Evolutionary conservation across 140 eudicot genomes (phyloP), one percentile per base, ranked within the genome.

Genomic region (Anethum foeniculum): DNA sequence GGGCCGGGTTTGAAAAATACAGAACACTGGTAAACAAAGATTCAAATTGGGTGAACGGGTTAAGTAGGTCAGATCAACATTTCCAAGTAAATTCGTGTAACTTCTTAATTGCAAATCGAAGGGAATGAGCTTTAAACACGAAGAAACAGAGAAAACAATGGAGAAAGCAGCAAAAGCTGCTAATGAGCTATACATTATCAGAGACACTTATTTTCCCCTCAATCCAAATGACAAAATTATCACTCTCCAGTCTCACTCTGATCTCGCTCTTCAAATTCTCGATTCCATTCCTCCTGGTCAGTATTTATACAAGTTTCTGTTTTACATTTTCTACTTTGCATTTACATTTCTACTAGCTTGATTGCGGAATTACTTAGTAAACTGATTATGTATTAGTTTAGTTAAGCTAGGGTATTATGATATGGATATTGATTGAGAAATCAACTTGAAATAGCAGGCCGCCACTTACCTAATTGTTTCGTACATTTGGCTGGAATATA

Each of bases 251-350:
- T 44, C 86, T 0, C 81, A 79, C 14, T 92, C 97, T 83, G 80
- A 85, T 80, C 80, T 85, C 83, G 94, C 97, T 76, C 88, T 92
- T 85, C 82, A 83, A 28, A 82, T 92, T 80, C 97, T 95, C 84
- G 97, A 92, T 83, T 87, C 93, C 18, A 84, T 95, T 54, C 92
- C 97, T 73, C 88, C 88, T 27, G 99, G 99, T 95, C 84, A 75
- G 14, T 19, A 43, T 51, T 3, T 41, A 41, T 32, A 16, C 21
- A 23, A 6, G 0, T 13, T 47, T 47, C 1, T 14, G 15, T 14
- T 1, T 47, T 47, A 0, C 9, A 34, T 46, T 46, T 46, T 47
- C 76, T 43, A 10, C 23, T 71, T 48, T 34, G 41, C 19, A 32
- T 69, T 25, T 76, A 49, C 12, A 58, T 75, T 23, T 27, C 15